phyloP scores from a whole-genome alignment of 805 yeast species.

The Candida railenensis region DNA sequence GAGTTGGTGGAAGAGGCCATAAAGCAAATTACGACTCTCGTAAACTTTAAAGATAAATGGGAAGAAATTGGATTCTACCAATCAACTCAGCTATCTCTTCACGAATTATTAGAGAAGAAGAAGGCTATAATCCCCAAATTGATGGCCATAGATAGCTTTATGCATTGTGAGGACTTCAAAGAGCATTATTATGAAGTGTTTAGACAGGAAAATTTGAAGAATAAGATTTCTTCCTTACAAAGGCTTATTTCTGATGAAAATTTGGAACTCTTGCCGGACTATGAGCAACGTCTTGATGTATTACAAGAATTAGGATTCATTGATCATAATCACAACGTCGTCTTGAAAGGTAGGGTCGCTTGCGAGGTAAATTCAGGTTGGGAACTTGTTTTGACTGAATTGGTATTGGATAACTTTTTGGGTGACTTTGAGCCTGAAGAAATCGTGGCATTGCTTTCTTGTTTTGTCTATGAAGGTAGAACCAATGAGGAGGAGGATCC shows the following conservation, averaged over 20 bases:
- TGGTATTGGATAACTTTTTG: slow-evolving; percentile 85
- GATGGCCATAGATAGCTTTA: slow-evolving; percentile 21
- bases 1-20: slow-evolving; percentile 35
- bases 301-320: slow-evolving; percentile 77
- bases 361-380: slow-evolving; percentile 91
- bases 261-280: slow-evolving; percentile 86
- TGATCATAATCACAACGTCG: slow-evolving; percentile 72
- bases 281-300: slow-evolving; percentile 83
- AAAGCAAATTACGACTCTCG: slow-evolving; percentile 31
- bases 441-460: slow-evolving; percentile 90
- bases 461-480: slow-evolving; percentile 89
- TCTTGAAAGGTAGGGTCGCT: slow-evolving; percentile 87
- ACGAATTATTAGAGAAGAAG: slow-evolving; percentile 38
- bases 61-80: slow-evolving; percentile 42
- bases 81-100: slow-evolving; percentile 31
- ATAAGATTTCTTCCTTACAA: slow-evolving; percentile 55
- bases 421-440: slow-evolving; percentile 95
- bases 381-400: slow-evolving; percentile 86
- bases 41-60: slow-evolving; percentile 41
- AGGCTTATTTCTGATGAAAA: slow-evolving; percentile 80
- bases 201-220: slow-evolving; percentile 43
- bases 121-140: slow-evolving; percentile 29
- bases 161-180: slow-evolving; percentile 42
- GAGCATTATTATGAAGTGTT: slow-evolving; percentile 45
- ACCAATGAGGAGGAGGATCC: slow-evolving; percentile 63